Evolutionary conservation across 257 asterid species (phyloP), one percentile per base, ranked within the genome.

Genomic region (Cinchona pubescens): DNA sequence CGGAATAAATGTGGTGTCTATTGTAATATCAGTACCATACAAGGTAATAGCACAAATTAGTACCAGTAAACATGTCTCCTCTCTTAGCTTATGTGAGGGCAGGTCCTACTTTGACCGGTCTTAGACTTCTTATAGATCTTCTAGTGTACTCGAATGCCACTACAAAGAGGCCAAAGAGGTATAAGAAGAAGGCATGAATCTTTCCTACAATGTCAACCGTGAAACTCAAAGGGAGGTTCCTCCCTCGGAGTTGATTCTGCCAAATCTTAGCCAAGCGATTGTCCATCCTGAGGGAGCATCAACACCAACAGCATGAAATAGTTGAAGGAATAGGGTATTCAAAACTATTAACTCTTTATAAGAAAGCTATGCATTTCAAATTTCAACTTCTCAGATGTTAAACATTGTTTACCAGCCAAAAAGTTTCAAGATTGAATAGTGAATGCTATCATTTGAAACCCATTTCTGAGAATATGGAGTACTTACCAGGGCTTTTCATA

Each of bases 91-190:
- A 89, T 77, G 95, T 80, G 68, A 86, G 91, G 76, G 87, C 70
- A 61, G 92, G 35, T 79, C 85, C 94, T 55, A 94, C 97, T 87
- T 86, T 89, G 37, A 86, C 86, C 10, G 93, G 91, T 79, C 93
- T 90, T 40, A 89, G 81, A 61, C 89, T 84, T 80, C 75, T 82
- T 73, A 87, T 78, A 18, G 88, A 88, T 69, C 90, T 87, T 87
- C 87, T 78, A 46, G 84, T 55, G 81, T 81, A 76, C 71, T 88
- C 91, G 40, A 86, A 82, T 38, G 84, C 87, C 75, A 90, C 11
- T 49, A 79, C 78, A 64, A 94, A 85, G 46, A 90, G 85, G 72
- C 97, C 86, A 30, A 92, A 79, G 76, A 90, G 25, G 87, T 85
- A 87, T 13, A 83, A 11, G 13, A 90, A 75, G 80, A 88, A 85